phyloP scores from a whole-genome alignment of 805 yeast genomes.

The Monosporozyma siamensis region DNA sequence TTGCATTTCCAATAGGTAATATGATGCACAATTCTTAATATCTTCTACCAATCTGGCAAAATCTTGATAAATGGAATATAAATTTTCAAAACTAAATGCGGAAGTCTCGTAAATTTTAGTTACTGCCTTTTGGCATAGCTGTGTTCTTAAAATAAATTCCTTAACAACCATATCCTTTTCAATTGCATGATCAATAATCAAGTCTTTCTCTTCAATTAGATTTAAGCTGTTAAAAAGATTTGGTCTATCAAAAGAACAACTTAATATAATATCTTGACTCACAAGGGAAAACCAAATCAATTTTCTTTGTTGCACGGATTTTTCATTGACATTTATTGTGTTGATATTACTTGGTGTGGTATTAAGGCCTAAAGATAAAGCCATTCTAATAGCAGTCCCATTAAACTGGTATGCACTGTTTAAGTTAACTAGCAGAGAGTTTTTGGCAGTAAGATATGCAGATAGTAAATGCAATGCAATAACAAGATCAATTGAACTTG shows the following conservation, averaged over 20 bases:
- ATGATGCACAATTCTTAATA: neutral
- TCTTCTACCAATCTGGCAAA: neutral
- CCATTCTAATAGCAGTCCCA: constrained; percentile 59
- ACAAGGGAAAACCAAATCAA: constrained; percentile 63
- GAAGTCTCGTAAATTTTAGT: neutral
- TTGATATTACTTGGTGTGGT: constrained; percentile 37
- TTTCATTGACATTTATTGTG: constrained; percentile 7
- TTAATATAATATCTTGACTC: constrained; percentile 54
- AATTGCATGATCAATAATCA: neutral
- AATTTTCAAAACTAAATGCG: neutral
- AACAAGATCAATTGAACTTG: constrained; percentile 48
- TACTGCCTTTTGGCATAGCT: neutral
- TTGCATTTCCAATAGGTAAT: neutral
- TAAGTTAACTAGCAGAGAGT: constrained; percentile 44
- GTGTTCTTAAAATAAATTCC: neutral
- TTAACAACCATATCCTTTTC: neutral
- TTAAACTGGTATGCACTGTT: constrained; percentile 43
- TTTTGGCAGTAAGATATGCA: constrained; percentile 54
- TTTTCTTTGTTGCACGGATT: constrained; percentile 37
- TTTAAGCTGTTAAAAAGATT: constrained; percentile 3
- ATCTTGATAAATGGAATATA: neutral
- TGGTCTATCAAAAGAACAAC: constrained; percentile 28
- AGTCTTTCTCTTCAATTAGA: neutral
- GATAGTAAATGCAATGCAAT: constrained; percentile 46
- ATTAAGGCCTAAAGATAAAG: constrained; percentile 48